Conservation (phyloP, 495 filamentous ascomycete species). For the Massariosphaeria phaeospora region DNA sequence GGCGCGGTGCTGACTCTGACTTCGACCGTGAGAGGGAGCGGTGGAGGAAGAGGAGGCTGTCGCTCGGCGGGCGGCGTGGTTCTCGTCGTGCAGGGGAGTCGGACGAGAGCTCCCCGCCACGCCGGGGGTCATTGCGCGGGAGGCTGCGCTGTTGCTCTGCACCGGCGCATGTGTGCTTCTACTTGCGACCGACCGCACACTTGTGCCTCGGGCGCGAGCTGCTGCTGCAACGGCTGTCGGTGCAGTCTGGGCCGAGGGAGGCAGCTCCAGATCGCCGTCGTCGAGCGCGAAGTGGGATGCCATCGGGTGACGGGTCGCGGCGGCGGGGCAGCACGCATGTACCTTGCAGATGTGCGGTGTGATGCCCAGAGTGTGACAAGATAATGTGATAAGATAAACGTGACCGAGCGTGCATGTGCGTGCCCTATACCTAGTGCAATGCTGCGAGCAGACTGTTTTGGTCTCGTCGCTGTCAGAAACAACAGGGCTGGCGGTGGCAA, state of each 20-base stretch:
- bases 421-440: too few species aligned
- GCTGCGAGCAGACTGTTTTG: too few species aligned
- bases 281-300: slow-evolving; percentile 1
- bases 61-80: slow-evolving; percentile 41
- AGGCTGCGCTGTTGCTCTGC: not conserved
- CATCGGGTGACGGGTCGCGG: not conserved
- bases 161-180: not conserved
- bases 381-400: too few species aligned
- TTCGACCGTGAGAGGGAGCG: too few species aligned
- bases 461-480: too few species aligned
- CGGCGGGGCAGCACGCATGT: not conserved
- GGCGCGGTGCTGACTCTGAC: too few species aligned
- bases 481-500: too few species aligned
- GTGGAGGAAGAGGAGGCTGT: too few species aligned
- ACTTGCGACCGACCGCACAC: too few species aligned
- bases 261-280: slow-evolving; percentile 14
- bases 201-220: not conserved
- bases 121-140: not conserved
- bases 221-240: not conserved
- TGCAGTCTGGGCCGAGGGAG: slow-evolving; percentile 10
- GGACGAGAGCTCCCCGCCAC: not conserved
- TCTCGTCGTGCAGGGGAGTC: slow-evolving; percentile 41
- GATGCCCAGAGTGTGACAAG: too few species aligned
- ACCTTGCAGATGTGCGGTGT: slow-evolving; percentile 14
- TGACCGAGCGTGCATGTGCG: too few species aligned